phyloP scores from a whole-genome alignment of 805 yeast genomes.

The Candida silvatica region DNA sequence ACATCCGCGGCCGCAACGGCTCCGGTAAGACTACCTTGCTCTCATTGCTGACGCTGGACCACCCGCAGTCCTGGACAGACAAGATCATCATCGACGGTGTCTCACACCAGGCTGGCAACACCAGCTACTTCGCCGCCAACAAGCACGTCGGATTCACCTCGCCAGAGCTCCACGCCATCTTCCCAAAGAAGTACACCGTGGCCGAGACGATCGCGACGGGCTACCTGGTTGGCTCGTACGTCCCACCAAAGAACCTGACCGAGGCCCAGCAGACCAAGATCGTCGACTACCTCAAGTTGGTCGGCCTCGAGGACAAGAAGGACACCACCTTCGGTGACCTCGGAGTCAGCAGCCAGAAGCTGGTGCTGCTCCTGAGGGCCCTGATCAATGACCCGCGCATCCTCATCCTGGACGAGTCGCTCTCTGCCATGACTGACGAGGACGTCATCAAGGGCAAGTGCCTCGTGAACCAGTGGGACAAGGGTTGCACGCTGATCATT shows the following conservation, averaged over 20 bases:
- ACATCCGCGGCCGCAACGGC: slow-evolving; percentile 83
- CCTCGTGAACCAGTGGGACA: slow-evolving; percentile 40
- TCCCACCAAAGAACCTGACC: slow-evolving; percentile 35
- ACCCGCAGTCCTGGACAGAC: slow-evolving; percentile 91
- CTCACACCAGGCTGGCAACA: slow-evolving; percentile 64
- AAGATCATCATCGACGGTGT: slow-evolving; percentile 55
- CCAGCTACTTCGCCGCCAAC: slow-evolving; percentile 73
- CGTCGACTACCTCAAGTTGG: slow-evolving; percentile 37
- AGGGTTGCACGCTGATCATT: slow-evolving; percentile 65
- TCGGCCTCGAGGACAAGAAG: slow-evolving; percentile 30
- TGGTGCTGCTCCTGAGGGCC: slow-evolving; percentile 69
- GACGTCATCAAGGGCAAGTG: slow-evolving; percentile 48
- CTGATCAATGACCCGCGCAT: slow-evolving; percentile 70
- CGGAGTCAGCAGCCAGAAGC: slow-evolving; percentile 67
- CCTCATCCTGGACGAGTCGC: slow-evolving; percentile 83
- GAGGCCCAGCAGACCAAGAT: slow-evolving; percentile 29
- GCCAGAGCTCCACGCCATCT: slow-evolving; percentile 89
- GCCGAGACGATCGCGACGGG: slow-evolving; percentile 65
- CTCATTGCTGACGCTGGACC: slow-evolving; percentile 84
- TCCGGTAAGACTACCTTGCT: slow-evolving; percentile 88
- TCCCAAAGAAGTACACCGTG: slow-evolving; percentile 50
- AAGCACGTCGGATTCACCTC: slow-evolving; percentile 76
- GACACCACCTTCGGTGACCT: slow-evolving; percentile 43
- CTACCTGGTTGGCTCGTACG: slow-evolving; percentile 54
- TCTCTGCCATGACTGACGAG: slow-evolving; percentile 78